phyloP scores from a whole-genome alignment of 305 asterid genomes.

The Fraxinus ornus region DNA sequence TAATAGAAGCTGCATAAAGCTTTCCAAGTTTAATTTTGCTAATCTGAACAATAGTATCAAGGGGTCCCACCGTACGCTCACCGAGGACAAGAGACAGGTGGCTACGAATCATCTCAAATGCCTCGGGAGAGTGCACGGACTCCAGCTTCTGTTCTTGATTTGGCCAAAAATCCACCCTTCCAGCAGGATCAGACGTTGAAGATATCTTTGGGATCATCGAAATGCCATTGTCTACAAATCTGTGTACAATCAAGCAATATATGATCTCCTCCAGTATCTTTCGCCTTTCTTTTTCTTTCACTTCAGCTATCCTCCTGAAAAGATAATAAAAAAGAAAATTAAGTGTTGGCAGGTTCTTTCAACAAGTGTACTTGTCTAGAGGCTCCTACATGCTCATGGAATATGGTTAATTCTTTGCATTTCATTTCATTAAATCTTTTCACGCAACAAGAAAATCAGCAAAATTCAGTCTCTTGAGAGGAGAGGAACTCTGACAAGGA shows the following conservation, averaged over 20 bases:
- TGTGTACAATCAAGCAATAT: slow-evolving; percentile 77
- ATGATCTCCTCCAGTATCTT: slow-evolving; percentile 73
- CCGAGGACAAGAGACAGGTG: slow-evolving; percentile 90
- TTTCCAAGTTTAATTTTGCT: slow-evolving; percentile 90
- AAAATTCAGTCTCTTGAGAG: background rate
- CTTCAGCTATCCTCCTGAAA: slow-evolving; percentile 90
- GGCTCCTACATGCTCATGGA: slow-evolving; percentile 2
- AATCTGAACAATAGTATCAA: slow-evolving; percentile 64
- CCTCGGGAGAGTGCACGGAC: slow-evolving; percentile 87
- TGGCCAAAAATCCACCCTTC: slow-evolving; percentile 84
- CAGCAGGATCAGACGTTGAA: slow-evolving; percentile 63
- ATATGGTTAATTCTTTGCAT: background rate
- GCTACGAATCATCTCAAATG: slow-evolving; percentile 85
- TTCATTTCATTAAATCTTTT: background rate
- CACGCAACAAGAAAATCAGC: background rate
- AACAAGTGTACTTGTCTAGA: background rate
- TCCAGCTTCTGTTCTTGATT: slow-evolving; percentile 82
- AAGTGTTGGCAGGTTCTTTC: slow-evolving; percentile 16
- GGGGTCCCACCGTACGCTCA: slow-evolving; percentile 66
- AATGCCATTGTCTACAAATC: slow-evolving; percentile 59
- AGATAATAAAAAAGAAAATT: background rate
- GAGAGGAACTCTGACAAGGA: background rate
- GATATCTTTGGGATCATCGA: slow-evolving; percentile 75
- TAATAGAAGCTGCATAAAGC: slow-evolving; percentile 91
- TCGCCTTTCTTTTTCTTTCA: slow-evolving; percentile 79